Percentiles rank a stretch among this genome's conserved stretches.
Conservation (phyloP, 1,284 basidiomycete species). For the Ustilago esculenta region DNA sequence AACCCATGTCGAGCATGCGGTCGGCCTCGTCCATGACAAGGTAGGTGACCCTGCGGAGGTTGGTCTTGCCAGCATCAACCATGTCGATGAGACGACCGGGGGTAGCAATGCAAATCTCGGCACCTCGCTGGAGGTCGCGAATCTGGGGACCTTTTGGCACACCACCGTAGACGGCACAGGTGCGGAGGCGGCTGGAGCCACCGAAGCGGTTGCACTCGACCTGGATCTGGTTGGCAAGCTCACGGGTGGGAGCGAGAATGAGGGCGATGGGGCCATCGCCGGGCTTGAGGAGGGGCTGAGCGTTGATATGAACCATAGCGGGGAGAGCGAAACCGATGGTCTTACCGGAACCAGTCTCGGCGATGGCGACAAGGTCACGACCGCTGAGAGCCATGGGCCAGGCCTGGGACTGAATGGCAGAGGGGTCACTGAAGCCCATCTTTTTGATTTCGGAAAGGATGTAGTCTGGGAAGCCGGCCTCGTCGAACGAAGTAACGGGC, state of each 20-base stretch:
- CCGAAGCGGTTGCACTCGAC: conserved; percentile 98
- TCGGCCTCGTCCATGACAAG: conserved; percentile 99
- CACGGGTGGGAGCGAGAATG: conserved; percentile 95
- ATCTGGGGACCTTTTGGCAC: conserved; percentile 98
- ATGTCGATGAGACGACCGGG: conserved; percentile 77
- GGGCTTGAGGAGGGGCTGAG: conserved; percentile 91
- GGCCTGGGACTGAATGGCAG: conserved; percentile 96
- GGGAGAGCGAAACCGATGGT: conserved; percentile 98
- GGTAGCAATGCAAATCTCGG: conserved; percentile 94
- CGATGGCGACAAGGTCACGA: conserved; percentile 93
- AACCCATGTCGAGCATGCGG: conserved; percentile 98
- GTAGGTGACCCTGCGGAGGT: conserved; percentile 93
- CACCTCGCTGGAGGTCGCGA: conserved; percentile 93
- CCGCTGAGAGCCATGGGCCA: conserved; percentile 98
- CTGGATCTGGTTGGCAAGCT: conserved; percentile 98
- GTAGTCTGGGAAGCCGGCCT: conserved; percentile 95
- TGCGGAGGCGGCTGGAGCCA: conserved; percentile 94
- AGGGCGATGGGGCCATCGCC: conserved; percentile 97
- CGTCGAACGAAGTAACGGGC: conserved; percentile 90
- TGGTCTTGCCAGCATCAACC: conserved; percentile 95
- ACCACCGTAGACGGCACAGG: conserved; percentile 97
- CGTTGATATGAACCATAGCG: conserved; percentile 99
- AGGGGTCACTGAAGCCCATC: conserved; percentile 88
- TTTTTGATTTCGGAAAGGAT: conserved; percentile 90
- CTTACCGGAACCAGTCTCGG: conserved; percentile 72